Percentiles rank a stretch among this genome's conserved stretches.
These are phyloP conservation scores for Talaromyces rugulosus DNA, from an alignment of 2,329 filamentous ascomycete genomes.

Conservation along the genomic window DNA sequence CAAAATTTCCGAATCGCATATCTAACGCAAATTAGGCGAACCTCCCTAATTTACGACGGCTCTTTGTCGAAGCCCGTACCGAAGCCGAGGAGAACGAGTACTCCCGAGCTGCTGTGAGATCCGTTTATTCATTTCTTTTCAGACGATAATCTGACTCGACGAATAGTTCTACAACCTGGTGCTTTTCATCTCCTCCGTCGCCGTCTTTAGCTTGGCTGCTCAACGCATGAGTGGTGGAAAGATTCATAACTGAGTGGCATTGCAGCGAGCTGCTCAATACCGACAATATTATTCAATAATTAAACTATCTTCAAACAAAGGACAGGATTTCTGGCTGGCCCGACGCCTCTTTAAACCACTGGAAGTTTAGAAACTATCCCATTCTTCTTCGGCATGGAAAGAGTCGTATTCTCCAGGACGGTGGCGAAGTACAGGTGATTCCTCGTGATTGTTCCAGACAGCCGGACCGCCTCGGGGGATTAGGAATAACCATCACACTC, in stretches of 20 bases:
- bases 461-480: no score
- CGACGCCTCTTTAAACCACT: no score
- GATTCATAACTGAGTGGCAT: conserved; percentile 23
- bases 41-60: conserved; percentile 87
- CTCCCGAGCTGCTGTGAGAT: conserved; percentile 79
- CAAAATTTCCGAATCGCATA: neutral
- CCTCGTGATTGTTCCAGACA: no score
- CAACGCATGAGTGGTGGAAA: conserved; percentile 66
- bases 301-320: no score
- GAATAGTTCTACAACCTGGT: conserved; percentile 89
- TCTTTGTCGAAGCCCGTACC: conserved; percentile 90
- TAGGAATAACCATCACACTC: no score
- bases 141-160: neutral
- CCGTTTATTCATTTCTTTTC: conserved; percentile 11
- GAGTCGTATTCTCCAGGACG: no score
- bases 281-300: no score
- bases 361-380: no score
- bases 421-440: no score
- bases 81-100: conserved; percentile 94
- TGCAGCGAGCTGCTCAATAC: neutral
- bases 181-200: conserved; percentile 92
- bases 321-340: no score
- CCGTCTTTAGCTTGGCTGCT: conserved; percentile 87
- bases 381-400: no score
- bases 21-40: conserved; percentile 29